Evolutionary conservation across 2,329 filamentous ascomycete genomes (phyloP), one percentile per base, ranked within the genome.

Genomic region (Colletotrichum karsti): DNA sequence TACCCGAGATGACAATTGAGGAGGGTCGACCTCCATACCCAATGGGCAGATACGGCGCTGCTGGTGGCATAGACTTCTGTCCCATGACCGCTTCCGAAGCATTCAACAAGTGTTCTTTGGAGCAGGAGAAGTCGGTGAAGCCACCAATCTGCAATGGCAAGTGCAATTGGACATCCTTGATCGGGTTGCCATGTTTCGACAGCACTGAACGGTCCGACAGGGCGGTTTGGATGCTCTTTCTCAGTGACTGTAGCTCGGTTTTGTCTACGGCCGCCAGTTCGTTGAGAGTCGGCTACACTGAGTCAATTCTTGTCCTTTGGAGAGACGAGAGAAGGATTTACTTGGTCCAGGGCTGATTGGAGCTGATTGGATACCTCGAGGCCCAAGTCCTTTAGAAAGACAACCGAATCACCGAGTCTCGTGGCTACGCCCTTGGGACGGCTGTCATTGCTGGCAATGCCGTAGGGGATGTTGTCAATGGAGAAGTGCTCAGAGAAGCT

Each of bases 91-190:
- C 82, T 67, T 76, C 78, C 0, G 79, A 77, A 18, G 83, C 85
- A 50, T 89, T 89, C 53, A 82, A 79, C 28, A 84, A 81, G 68
- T 89, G 87, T 48, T 87, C 82, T 8, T 82, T 77, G 0, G 83
- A 86, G 63, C 84, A 87, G 2, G 83, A 87, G 75, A 88, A 89
- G 74, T 90, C 89, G 24, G 64, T 67, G 72, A 89, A 91, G 37
- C 87, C 88, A 5, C 81, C 81, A 18, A 89, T 83, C 3, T 79
- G 74, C 39, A 91, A 76, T 0, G 89, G 90, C 0, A 91, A 73
- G 72, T 90, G 85, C 70, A 88, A 76, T 76, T 18, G 70, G 0
- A 71, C 71, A 13, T 46, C 37, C 1, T 65, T 67, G 1, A 79
- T 42, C 22, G 64, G 37, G 7, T 64, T 28, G n/a, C 64, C 60